phyloP scores from a whole-genome alignment of 177 flowering plant species.

The Vitis hybrid region DNA sequence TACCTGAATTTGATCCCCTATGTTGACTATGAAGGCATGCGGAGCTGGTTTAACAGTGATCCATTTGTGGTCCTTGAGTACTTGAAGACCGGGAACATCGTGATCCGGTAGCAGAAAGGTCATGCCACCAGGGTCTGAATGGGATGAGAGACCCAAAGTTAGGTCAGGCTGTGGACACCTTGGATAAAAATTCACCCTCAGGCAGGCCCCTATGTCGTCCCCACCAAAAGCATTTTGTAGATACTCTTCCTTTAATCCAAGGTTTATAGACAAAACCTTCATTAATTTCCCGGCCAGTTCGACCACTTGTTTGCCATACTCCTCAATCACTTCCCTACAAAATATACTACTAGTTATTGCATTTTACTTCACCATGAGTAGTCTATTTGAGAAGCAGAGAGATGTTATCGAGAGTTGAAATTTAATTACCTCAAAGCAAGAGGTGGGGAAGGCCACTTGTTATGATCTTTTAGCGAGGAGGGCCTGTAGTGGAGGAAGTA shows the following conservation, averaged over 20 bases:
- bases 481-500: slow-evolving; percentile 76
- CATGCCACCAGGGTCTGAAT: slow-evolving; percentile 90
- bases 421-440: slow-evolving; percentile 43
- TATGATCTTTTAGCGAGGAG: slow-evolving; percentile 37
- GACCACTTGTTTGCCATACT: slow-evolving; percentile 53
- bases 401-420: neutral
- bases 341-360: neutral
- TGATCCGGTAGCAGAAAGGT: slow-evolving; percentile 72
- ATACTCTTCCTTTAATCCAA: slow-evolving; percentile 47
- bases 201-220: slow-evolving; percentile 60
- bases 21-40: slow-evolving; percentile 71
- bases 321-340: slow-evolving; percentile 56
- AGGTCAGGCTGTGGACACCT: slow-evolving; percentile 85
- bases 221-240: slow-evolving; percentile 71
- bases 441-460: slow-evolving; percentile 80
- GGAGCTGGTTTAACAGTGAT: slow-evolving; percentile 63
- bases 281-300: slow-evolving; percentile 45
- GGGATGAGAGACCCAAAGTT: slow-evolving; percentile 75
- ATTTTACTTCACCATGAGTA: no score
- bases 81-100: slow-evolving; percentile 74
- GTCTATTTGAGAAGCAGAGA: no score
- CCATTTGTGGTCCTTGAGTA: slow-evolving; percentile 55
- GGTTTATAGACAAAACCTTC: slow-evolving; percentile 56
- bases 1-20: slow-evolving; percentile 92
- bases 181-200: slow-evolving; percentile 78